Base-by-base conservation (phyloP, 108 stramenopile species). In the Cyclotella distinguenda region DNA sequence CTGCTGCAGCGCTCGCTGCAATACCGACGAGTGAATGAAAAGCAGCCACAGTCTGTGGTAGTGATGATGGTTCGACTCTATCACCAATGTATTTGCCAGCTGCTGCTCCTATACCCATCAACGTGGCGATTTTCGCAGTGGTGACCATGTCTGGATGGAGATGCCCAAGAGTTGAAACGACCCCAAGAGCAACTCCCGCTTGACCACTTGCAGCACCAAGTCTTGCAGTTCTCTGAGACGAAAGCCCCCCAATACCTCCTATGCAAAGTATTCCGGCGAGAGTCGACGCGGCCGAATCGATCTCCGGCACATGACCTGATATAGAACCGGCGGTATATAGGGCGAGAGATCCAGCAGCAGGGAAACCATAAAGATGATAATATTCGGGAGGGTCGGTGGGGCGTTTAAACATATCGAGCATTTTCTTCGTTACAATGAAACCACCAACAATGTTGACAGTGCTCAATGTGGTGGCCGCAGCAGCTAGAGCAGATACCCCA, bases 401-500 rank as follows among this genome's bases (percentile, higher is more conserved):
- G 3, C 99, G 88, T 64, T 96, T 94, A 89, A 99, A 99, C 98
- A 99, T 98, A 67, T 99, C 99, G 52, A 99, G 82, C 99, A 99
- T 99, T 74, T 98, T 98, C 44, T 90, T 93, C 4, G 97, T 97
- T 31, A 98, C 95, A 73, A 97, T 88, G 80, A 95, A 96, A 30
- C 97, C 97, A 67, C 91, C 95, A 62, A 93, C 94, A 68, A 98
- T 95, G 71, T 96, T 96, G 38, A 96, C 91, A 10, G 97, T 93
- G 25, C 89, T 91, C 49, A 99, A 74, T 6, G 91, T 90, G 10
- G 95, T 97, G 10, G 98, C 97, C 21, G 83, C 67, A 15, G 97
- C 97, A 34, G 85, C 98, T 31, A 99, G 78, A 4, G 77, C 43
- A 45, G 89, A 85, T 3, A 84, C 91, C 13, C 74, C 34, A 8